Conservation (phyloP, 1,284 basidiomycete genomes). For the Irpex rosettiformis region DNA sequence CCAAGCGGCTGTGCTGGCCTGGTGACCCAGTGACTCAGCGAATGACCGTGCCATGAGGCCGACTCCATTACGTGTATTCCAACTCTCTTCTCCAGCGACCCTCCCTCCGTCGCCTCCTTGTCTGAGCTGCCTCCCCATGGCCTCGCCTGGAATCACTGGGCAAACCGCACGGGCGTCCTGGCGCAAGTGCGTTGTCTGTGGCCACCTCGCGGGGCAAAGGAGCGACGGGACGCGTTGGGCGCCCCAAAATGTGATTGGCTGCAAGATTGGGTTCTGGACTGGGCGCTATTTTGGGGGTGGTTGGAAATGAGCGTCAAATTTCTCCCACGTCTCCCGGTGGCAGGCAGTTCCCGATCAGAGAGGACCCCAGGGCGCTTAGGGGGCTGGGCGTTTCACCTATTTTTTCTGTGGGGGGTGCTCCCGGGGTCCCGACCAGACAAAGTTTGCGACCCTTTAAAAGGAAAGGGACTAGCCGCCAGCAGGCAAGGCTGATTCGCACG, state of each 20-base stretch:
- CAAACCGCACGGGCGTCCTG: no score
- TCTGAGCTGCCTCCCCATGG: no score
- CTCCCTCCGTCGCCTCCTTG: no score
- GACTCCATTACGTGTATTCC: conserved; percentile 2
- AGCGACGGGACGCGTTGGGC: no score
- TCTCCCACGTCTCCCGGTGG: conserved; percentile 13
- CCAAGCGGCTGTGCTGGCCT: conserved; percentile 31
- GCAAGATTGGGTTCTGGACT: conserved; percentile 4
- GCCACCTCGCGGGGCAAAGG: no score
- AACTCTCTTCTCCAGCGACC: no score
- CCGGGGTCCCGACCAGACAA: conserved; percentile 7
- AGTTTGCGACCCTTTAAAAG: conserved; percentile 11
- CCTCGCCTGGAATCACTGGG: no score
- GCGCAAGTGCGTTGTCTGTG: no score
- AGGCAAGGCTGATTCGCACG: conserved; percentile 23
- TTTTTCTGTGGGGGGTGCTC: not conserved
- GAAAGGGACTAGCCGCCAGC: conserved; percentile 12
- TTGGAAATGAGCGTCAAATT: conserved; percentile 8
- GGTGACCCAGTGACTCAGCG: conserved; percentile 19
- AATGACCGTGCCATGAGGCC: conserved; percentile 5
- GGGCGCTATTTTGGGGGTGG: conserved; percentile 5
- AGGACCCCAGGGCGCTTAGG: conserved; percentile 10
- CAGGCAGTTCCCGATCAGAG: conserved; percentile 6
- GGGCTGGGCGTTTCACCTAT: not conserved
- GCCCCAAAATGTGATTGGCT: conserved; percentile 17